Conservation (phyloP, 148 eudicot genomes). For the Rhododendron henanense region DNA sequence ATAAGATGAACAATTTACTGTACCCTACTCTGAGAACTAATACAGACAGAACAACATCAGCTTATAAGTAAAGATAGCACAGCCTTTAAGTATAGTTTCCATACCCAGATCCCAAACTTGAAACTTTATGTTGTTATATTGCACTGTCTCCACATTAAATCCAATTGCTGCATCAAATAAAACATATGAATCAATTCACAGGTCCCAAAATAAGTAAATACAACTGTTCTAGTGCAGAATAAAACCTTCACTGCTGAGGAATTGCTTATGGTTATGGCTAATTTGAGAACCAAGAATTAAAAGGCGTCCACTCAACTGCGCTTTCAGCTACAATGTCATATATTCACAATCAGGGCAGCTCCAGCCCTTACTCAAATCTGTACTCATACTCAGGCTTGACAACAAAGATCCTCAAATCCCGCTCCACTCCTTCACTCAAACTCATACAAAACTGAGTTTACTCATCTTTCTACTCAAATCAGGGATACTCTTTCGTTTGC, state of each 20-base stretch:
- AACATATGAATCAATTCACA: slow-evolving; percentile 2
- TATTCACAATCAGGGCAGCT: background rate
- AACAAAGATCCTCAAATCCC: background rate
- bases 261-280: background rate
- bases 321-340: background rate
- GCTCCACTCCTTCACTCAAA: background rate
- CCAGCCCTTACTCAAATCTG: background rate
- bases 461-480: background rate
- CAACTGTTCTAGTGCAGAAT: background rate
- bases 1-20: background rate
- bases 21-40: background rate
- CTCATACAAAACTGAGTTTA: background rate
- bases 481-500: background rate
- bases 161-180: slow-evolving; percentile 73
- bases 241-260: background rate
- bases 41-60: background rate
- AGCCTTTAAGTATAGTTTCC: slow-evolving; percentile 12
- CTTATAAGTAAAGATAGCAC: background rate
- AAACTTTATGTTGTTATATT: slow-evolving; percentile 90
- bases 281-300: background rate
- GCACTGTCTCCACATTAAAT: slow-evolving; percentile 96
- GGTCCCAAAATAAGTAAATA: background rate
- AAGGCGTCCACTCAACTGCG: background rate
- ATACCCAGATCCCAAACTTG: slow-evolving; percentile 99
- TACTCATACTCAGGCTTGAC: background rate